Evolutionary conservation across 2,329 filamentous ascomycete species (phyloP).

Genomic region (Decorospora gaudefroyi): DNA sequence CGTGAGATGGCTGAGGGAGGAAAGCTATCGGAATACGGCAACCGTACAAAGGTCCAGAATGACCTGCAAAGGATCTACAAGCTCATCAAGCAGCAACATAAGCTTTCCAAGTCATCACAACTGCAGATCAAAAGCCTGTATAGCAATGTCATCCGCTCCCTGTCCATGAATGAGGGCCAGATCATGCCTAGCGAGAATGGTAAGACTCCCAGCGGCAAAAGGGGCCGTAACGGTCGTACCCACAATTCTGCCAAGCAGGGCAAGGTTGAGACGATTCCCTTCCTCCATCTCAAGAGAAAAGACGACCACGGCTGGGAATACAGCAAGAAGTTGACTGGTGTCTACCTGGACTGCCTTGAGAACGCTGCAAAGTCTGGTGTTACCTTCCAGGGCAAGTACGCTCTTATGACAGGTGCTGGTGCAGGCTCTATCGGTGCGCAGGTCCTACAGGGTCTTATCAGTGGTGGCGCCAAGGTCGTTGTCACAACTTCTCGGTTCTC

Average conservation of each 20-base stretch:
- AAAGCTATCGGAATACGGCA: slow-evolving; percentile 98
- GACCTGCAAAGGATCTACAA: slow-evolving; percentile 95
- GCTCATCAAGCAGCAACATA: slow-evolving; percentile 97
- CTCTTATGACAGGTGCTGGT: slow-evolving; percentile 96
- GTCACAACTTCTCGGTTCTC: slow-evolving; percentile 98
- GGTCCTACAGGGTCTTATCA: slow-evolving; percentile 92
- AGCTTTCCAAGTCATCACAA: slow-evolving; percentile 93
- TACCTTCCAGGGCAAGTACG: slow-evolving; percentile 92
- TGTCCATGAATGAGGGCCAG: slow-evolving; percentile 97
- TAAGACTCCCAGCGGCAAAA: slow-evolving; percentile 64
- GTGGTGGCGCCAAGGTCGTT: slow-evolving; percentile 93
- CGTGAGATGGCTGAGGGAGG: slow-evolving; percentile 98
- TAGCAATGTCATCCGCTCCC: slow-evolving; percentile 87
- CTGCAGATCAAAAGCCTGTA: slow-evolving; percentile 96
- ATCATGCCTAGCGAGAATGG: slow-evolving; percentile 88
- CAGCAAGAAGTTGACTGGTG: slow-evolving; percentile 94
- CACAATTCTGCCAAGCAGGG: slow-evolving; percentile 69
- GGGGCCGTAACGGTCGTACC: slow-evolving; percentile 58
- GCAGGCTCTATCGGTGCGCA: slow-evolving; percentile 97
- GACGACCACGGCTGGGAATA: slow-evolving; percentile 96
- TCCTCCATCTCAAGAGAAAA: slow-evolving; percentile 95
- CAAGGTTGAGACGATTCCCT: slow-evolving; percentile 96
- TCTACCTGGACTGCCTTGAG: slow-evolving; percentile 91
- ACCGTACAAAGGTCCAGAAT: slow-evolving; percentile 96
- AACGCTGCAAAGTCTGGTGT: slow-evolving; percentile 85